Base-by-base conservation (phyloP, 2,329 filamentous ascomycete genomes). In the Fusarium humuli region DNA sequence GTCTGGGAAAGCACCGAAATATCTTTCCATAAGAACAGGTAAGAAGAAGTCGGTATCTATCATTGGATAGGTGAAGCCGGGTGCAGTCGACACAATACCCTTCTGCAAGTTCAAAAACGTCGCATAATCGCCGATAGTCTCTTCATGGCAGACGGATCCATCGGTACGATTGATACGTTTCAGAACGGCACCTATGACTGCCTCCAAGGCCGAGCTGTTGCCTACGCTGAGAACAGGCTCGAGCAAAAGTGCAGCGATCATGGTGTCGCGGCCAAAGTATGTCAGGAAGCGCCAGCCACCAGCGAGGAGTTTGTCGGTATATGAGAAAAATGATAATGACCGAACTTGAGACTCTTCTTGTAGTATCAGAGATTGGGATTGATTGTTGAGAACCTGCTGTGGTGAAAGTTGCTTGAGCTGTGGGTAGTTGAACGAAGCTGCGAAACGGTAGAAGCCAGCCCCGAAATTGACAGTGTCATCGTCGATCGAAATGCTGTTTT, bases 231-330 rank as follows among this genome's bases (percentile, higher is more conserved):
- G 79, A 0, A 91, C 81, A 0, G 87, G 83, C 60, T 88, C 84
- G 30, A 91, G 79, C 1, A 91, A 79, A 0, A 91, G 81, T 16
- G 86, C 80, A 2, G 87, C 82, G 41, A 91, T 89, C 82, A 91
- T 88, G 65, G 85, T 88, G 72, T 92, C 89, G 13, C 89, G 84
- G 1, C 88, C 89, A 77, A 91, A 91, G 72, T 91, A 91, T 0
- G 89, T 91, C 46, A 91, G 76, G 70, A 91, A 91, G 3, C 88
- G 80, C 89, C 88, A 91, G 6, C 87, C 88, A 13, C 89, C 89
- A 3, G 90, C 89, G 4, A 90, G 80, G 0, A 91, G 80, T 69
- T 91, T 91, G 32, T 87, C 81, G 0, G 82, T 86, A 68, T 91
- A 91, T 0, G 89, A 91, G 6, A 91, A 79, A 76, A 91, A 91